These are phyloP conservation scores for Claviceps pusilla DNA, from an alignment of 2,329 filamentous ascomycete genomes.

Conservation along the genomic window DNA sequence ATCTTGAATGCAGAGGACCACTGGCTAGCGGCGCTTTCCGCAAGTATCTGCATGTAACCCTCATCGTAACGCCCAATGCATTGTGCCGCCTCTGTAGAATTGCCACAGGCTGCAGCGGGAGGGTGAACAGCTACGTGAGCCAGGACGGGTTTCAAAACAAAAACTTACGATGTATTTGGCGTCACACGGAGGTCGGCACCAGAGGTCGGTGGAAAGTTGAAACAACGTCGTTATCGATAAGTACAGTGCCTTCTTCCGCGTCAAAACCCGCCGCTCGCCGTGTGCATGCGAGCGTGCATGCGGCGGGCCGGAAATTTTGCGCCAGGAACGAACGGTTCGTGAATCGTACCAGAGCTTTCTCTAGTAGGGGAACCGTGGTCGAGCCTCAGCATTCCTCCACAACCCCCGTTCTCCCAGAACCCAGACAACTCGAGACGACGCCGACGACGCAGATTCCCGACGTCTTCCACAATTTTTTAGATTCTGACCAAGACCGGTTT, in stretches of 20 bases:
- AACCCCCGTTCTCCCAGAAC: no score
- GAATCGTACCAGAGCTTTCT: neutral
- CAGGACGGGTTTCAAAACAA: neutral
- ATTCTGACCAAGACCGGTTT: neutral
- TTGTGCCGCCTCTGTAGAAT: constrained; percentile 1
- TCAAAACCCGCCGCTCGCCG: no score
- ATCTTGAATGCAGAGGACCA: neutral
- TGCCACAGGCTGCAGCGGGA: neutral
- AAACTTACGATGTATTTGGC: neutral
- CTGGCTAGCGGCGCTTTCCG: constrained; percentile 4
- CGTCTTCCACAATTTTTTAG: neutral
- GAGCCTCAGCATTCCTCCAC: neutral
- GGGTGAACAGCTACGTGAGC: neutral
- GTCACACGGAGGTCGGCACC: neutral
- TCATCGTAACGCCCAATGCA: constrained; percentile 10
- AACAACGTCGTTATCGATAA: constrained; percentile 5
- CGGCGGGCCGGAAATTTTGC: constrained; percentile 11
- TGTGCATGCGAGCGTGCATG: no score
- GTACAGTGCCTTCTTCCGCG: neutral
- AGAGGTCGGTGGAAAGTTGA: neutral
- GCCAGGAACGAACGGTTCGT: constrained; percentile 2
- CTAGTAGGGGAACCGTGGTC: neutral
- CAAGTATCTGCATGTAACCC: constrained; percentile 7
- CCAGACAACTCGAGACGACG: neutral
- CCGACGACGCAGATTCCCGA: neutral